phyloP scores from a whole-genome alignment of 192 early-diverging fungal genomes.

The Umbelopsis sp. region DNA sequence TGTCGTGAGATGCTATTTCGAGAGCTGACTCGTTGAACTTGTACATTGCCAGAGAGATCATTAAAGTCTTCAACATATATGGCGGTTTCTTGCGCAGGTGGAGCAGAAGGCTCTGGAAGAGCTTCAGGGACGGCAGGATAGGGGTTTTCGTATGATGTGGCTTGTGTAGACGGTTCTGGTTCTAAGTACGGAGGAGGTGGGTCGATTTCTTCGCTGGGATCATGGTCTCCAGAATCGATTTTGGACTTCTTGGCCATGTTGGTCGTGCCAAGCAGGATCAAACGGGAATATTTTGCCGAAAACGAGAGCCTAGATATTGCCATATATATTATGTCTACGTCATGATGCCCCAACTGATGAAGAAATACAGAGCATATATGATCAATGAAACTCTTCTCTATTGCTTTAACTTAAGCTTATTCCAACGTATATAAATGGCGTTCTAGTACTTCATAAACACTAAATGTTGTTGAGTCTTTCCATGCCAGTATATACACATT shows the following conservation, averaged over 20 bases:
- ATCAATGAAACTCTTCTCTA: too few species aligned
- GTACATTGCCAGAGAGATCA: background rate
- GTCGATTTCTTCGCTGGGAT: background rate
- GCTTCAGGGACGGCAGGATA: background rate
- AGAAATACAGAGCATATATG: too few species aligned
- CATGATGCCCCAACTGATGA: too few species aligned
- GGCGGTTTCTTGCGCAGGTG: background rate
- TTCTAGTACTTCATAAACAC: too few species aligned
- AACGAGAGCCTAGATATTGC: background rate
- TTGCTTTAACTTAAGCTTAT: too few species aligned
- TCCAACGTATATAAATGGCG: too few species aligned
- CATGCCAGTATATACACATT: too few species aligned
- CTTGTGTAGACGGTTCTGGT: background rate
- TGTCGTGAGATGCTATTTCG: too few species aligned
- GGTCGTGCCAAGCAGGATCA: background rate
- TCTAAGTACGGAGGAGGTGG: background rate
- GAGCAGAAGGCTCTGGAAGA: background rate
- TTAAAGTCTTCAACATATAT: background rate
- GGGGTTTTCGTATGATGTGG: background rate
- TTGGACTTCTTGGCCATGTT: slow-evolving; percentile 11
- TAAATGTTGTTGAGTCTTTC: too few species aligned
- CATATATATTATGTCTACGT: too few species aligned
- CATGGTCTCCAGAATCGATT: slow-evolving; percentile 9
- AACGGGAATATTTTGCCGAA: background rate
- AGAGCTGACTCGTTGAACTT: background rate